Evolutionary conservation across 345 rosid genomes (phyloP), one percentile per base, ranked within the genome.

Genomic region (Zanthoxylum bungeanum): DNA sequence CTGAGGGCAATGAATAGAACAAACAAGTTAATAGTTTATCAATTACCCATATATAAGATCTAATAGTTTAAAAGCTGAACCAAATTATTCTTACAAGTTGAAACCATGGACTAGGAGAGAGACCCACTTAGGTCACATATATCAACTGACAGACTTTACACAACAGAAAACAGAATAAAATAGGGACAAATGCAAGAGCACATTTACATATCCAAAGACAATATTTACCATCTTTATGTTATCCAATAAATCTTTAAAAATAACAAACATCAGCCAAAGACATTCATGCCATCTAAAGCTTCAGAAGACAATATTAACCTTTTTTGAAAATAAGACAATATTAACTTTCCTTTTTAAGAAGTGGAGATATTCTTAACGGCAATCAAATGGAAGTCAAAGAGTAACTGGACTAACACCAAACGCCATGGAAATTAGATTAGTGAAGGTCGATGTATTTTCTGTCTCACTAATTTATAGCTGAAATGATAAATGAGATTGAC

Each of bases 1-100:
- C 98, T 93, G 87, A 66, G 62, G 31, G 69, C n/a, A 25, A 64
- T 22, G 14, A 34, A 49, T 30, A 21, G 71, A n/a, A 37, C 11
- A 31, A 33, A n/a, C 25, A 19, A 59, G 33, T 9, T 64, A 40
- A 33, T 36, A 67, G 49, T 55, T 34, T 24, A 31, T 69, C 37
- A 33, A 12, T 22, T 14, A 10, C 42, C 64, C 2, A 55, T 25
- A 31, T 3, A 5, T 21, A 31, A 31, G 56, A 40, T 24, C 27
- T 47, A 50, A 65, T 46, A 19, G 9, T 16, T 25, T 16, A 44
- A 17, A 42, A 19, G 30, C 66, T 3, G 46, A 11, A 24, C 42
- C 49, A 58, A 10, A 66, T 66, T 31, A 51, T 34, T 51, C n/a
- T 51, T 33, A 34, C 42, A 12, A 21, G n/a, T 30, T 7, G 17